phyloP scores from a whole-genome alignment of 768 basidiomycete genomes.

The Cystobasidium ongulense region DNA sequence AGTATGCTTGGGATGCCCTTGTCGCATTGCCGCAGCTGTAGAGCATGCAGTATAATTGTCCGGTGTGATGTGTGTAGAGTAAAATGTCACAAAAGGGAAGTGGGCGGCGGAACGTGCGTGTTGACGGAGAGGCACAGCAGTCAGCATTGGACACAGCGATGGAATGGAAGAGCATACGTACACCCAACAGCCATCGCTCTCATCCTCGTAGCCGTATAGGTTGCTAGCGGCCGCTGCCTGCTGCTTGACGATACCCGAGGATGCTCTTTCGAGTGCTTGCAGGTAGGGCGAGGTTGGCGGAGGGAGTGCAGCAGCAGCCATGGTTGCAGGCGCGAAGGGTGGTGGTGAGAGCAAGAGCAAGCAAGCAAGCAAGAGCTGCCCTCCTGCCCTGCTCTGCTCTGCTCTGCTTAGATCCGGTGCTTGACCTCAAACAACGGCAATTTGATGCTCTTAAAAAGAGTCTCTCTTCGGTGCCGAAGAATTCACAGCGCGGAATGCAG shows the following conservation, averaged over 20 bases:
- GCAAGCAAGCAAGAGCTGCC: neutral
- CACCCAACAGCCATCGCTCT: neutral
- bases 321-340: neutral
- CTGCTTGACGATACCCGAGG: neutral
- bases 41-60: neutral
- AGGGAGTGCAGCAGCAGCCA: neutral
- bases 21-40: conserved; percentile 4
- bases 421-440: too few relatives aligned
- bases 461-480: neutral
- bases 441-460: neutral
- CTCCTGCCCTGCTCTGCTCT: neutral
- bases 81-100: neutral
- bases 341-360: neutral
- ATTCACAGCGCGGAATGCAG: neutral
- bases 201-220: neutral
- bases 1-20: conserved; percentile 5
- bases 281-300: conserved; percentile 3
- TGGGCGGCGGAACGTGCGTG: neutral
- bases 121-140: neutral
- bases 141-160: neutral
- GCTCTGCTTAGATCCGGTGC: too few relatives aligned
- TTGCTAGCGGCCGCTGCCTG: neutral
- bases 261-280: conserved; percentile 2
- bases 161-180: neutral
- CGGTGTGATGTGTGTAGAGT: neutral